Evolutionary conservation across 139 green algal species (phyloP).

Genomic region (Klebsormidium nitens): DNA sequence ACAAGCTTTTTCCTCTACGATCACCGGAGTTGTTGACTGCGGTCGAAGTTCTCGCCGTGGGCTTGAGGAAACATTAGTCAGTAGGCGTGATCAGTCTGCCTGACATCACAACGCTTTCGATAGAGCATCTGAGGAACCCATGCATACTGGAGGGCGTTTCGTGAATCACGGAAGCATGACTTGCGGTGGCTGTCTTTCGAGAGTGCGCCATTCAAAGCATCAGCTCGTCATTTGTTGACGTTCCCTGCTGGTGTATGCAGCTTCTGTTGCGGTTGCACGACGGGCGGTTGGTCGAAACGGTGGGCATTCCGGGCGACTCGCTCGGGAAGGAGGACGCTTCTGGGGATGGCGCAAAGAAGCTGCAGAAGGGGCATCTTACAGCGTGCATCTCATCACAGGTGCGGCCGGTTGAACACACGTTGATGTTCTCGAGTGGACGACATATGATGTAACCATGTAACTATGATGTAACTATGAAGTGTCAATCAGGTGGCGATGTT

Average conservation of each 20-base stretch:
- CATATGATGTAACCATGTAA: too few relatives aligned
- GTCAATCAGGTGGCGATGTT: too few relatives aligned
- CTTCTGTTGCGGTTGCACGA: slow-evolving; percentile 86
- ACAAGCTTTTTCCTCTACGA: too few relatives aligned
- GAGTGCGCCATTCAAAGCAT: background rate
- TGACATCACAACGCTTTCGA: too few relatives aligned
- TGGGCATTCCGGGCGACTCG: slow-evolving; percentile 66
- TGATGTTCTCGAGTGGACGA: too few relatives aligned
- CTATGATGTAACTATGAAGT: too few relatives aligned
- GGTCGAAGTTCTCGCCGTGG: too few relatives aligned
- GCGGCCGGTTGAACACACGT: too few relatives aligned
- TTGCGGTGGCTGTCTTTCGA: background rate
- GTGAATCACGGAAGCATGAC: background rate
- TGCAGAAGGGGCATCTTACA: too few relatives aligned
- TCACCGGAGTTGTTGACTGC: too few relatives aligned
- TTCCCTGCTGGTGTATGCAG: background rate
- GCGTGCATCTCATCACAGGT: slow-evolving; percentile 94
- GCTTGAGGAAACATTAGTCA: background rate
- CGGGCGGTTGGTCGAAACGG: slow-evolving; percentile 80
- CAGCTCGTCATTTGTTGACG: background rate
- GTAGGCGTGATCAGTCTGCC: background rate
- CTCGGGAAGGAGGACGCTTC: too few relatives aligned
- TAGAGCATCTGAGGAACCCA: too few relatives aligned
- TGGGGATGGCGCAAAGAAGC: slow-evolving; percentile 43
- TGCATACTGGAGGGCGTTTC: background rate